Evolutionary conservation across 2,329 filamentous ascomycete genomes (phyloP).

Genomic region (Alternaria tenuissima): DNA sequence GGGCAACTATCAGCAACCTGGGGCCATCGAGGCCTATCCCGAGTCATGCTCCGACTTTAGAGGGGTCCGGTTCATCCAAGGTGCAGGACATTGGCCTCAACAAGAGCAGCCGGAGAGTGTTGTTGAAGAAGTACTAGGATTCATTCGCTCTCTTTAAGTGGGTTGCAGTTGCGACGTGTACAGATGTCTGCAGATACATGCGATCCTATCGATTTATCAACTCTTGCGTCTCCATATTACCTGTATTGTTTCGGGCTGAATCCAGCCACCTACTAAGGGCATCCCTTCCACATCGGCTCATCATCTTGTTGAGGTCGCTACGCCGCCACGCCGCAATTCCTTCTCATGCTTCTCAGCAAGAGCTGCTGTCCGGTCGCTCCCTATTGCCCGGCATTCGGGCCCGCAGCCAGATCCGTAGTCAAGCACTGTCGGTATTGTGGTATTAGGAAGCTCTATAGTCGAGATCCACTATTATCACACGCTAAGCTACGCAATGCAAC

Average conservation of each 20-base stretch:
- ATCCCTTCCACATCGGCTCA: neutral
- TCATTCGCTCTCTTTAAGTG: slow-evolving; percentile 42
- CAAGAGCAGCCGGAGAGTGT: slow-evolving; percentile 69
- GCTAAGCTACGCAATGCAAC: neutral
- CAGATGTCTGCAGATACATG: neutral
- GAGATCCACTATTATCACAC: neutral
- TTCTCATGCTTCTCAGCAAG: neutral
- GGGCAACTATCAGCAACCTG: slow-evolving; percentile 73
- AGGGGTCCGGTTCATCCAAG: slow-evolving; percentile 63
- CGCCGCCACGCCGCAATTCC: neutral
- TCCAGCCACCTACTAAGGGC: neutral
- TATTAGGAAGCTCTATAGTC: neutral
- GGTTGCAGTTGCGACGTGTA: neutral
- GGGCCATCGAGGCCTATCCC: slow-evolving; percentile 66
- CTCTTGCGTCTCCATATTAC: neutral
- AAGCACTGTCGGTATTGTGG: neutral
- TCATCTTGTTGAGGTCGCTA: slow-evolving; percentile 1
- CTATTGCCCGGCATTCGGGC: neutral
- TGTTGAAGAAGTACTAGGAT: slow-evolving; percentile 56
- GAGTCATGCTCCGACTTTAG: slow-evolving; percentile 63
- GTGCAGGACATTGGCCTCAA: slow-evolving; percentile 75
- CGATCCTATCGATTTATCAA: neutral
- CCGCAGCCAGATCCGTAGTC: neutral
- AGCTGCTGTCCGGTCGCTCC: neutral
- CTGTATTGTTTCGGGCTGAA: neutral